These are phyloP conservation scores for Knufia petricola DNA, from an alignment of 2,329 filamentous ascomycete genomes.

Conservation along the genomic window DNA sequence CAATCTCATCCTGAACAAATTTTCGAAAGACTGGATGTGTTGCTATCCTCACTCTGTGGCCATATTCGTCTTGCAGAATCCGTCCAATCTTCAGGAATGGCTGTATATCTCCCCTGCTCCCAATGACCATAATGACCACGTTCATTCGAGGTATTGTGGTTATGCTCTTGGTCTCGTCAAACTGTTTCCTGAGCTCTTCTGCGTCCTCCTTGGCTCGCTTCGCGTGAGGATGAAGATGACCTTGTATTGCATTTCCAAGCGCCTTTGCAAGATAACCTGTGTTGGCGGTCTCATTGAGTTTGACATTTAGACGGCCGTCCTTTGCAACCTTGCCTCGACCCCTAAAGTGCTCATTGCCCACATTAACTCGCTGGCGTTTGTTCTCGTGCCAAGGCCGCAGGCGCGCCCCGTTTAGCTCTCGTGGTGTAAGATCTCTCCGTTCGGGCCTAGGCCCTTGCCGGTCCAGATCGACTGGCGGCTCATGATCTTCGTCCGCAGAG, in stretches of 20 bases:
- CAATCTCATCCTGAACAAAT: slow-evolving; percentile 43
- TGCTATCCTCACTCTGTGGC: slow-evolving; percentile 48
- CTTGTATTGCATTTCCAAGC: slow-evolving; percentile 53
- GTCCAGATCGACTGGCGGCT: slow-evolving; percentile 1
- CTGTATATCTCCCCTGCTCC: slow-evolving; percentile 51
- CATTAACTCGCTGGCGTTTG: background rate
- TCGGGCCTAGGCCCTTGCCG: slow-evolving; percentile 11
- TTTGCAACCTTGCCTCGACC: slow-evolving; percentile 48
- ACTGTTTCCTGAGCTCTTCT: slow-evolving; percentile 14
- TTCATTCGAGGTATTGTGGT: slow-evolving; percentile 49
- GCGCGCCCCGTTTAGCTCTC: slow-evolving; percentile 17
- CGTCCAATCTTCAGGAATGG: slow-evolving; percentile 50
- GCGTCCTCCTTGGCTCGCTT: slow-evolving; percentile 21
- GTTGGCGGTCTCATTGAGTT: slow-evolving; percentile 59
- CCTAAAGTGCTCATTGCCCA: slow-evolving; percentile 19
- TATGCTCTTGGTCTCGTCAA: slow-evolving; percentile 20
- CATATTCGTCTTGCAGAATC: slow-evolving; percentile 39
- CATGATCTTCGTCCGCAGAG: slow-evolving; percentile 14
- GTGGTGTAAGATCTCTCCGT: slow-evolving; percentile 11
- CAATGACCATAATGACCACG: slow-evolving; percentile 77
- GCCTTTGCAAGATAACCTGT: slow-evolving; percentile 66
- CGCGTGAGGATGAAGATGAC: slow-evolving; percentile 38
- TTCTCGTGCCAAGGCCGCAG: slow-evolving; percentile 8
- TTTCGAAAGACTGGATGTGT: slow-evolving; percentile 47
- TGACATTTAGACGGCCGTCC: slow-evolving; percentile 63